Evolutionary conservation across 2,329 filamentous ascomycete species (phyloP).

Genomic region (Beauveria rudraprayagi): DNA sequence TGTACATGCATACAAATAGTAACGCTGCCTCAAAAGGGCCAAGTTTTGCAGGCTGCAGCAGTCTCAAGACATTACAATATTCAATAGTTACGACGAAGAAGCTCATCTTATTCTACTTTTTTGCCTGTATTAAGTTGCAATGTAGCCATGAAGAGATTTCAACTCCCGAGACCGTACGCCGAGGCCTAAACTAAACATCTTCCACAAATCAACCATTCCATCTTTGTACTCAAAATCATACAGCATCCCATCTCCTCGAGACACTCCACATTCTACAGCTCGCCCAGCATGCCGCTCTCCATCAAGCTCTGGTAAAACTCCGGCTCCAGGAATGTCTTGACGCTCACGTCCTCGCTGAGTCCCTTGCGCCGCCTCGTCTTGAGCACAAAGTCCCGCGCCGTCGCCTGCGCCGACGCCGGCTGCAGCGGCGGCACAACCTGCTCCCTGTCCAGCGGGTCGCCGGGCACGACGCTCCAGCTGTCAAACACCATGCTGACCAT

Average conservation of each 20-base stretch:
- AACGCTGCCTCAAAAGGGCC: not conserved
- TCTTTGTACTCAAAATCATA: not conserved
- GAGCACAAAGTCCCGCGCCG: constrained; percentile 89
- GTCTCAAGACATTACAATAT: not conserved
- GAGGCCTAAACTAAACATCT: not conserved
- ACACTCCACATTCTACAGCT: constrained; percentile 20
- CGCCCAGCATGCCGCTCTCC: constrained; percentile 79
- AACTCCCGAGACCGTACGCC: constrained; percentile 10
- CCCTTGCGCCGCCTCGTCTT: constrained; percentile 94
- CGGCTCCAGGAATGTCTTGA: constrained; percentile 92
- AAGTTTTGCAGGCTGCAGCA: not conserved
- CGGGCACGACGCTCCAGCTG: constrained; percentile 90
- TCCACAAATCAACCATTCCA: constrained; percentile 11
- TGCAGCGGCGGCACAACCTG: constrained; percentile 77
- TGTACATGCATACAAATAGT: not conserved
- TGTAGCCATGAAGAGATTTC: not conserved
- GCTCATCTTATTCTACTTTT: not conserved
- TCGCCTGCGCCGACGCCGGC: constrained; percentile 79
- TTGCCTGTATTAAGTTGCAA: not conserved
- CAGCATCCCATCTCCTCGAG: not conserved
- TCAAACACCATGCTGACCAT: constrained; percentile 91
- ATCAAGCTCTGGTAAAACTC: constrained; percentile 84
- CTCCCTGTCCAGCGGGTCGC: constrained; percentile 85
- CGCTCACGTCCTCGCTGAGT: constrained; percentile 87
- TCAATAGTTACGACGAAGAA: not conserved